Percentiles rank a stretch among this genome's conserved stretches.
Evolutionary conservation across 495 filamentous ascomycete species (phyloP).

Genomic region (Astrocystis sublimbata): DNA sequence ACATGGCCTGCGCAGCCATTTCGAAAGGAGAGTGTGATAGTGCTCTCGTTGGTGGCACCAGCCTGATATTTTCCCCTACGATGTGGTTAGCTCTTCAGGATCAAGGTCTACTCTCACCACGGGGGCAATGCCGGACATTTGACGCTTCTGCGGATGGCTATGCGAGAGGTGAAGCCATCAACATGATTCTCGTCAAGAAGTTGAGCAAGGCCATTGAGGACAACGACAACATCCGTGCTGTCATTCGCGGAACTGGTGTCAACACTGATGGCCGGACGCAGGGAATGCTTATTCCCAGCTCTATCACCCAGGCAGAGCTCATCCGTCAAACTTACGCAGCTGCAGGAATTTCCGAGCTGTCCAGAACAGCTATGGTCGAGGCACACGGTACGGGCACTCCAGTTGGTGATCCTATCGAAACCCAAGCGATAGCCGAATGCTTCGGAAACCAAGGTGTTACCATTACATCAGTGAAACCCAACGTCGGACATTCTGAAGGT

Average conservation of each 20-base stretch:
- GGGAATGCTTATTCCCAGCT: conserved; percentile 53
- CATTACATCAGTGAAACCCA: conserved; percentile 55
- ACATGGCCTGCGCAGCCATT: conserved; percentile 53
- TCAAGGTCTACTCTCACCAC: conserved; percentile 32
- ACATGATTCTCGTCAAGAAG: conserved; percentile 47
- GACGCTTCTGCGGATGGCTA: conserved; percentile 42
- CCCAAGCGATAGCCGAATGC: conserved; percentile 32
- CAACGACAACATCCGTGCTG: conserved; percentile 50
- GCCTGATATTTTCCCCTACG: conserved; percentile 37
- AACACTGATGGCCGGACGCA: conserved; percentile 42
- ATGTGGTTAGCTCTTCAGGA: conserved; percentile 31
- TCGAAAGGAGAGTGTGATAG: conserved; percentile 38
- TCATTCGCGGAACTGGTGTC: conserved; percentile 50
- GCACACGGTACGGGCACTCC: conserved; percentile 40
- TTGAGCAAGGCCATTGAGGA: conserved; percentile 50
- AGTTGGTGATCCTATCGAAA: conserved; percentile 43
- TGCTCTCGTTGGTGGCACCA: conserved; percentile 47
- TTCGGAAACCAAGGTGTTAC: conserved; percentile 36
- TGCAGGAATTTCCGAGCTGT: conserved; percentile 41
- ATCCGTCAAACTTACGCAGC: conserved; percentile 44
- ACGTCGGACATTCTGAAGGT: conserved; percentile 54
- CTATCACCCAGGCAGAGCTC: conserved; percentile 46
- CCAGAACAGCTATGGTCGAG: conserved; percentile 39
- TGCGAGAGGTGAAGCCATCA: conserved; percentile 39
- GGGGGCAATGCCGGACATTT: conserved; percentile 40